phyloP scores from a whole-genome alignment of 306 rosid species.

The Aeschynomene evenia region DNA sequence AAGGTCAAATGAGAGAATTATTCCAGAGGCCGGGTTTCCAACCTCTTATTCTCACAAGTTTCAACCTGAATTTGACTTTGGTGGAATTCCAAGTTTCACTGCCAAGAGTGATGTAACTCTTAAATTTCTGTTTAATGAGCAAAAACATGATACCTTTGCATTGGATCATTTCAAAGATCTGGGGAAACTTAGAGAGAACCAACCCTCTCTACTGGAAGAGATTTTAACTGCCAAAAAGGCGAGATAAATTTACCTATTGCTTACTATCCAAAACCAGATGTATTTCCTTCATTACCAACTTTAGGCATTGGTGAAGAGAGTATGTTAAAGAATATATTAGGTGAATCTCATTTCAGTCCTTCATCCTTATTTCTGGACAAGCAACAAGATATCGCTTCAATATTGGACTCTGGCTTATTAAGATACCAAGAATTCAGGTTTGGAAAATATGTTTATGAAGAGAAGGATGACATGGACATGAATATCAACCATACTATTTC shows the following conservation, averaged over 20 bases:
- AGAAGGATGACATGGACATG: conserved; percentile 28
- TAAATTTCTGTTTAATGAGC: conserved; percentile 37
- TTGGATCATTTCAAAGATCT: conserved; percentile 35
- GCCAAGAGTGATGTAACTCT: conserved; percentile 32
- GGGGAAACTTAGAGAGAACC: conserved; percentile 37
- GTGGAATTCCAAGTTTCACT: conserved; percentile 29
- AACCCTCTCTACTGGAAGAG: conserved; percentile 49
- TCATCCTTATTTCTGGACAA: conserved; percentile 38
- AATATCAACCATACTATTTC: conserved; percentile 40
- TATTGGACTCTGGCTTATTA: conserved; percentile 33
- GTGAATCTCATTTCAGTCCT: conserved; percentile 29
- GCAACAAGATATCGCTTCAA: conserved; percentile 30
- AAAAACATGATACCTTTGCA: conserved; percentile 31
- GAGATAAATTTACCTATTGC: conserved; percentile 29
- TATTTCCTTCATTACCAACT: conserved; percentile 28
- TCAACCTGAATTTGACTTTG: conserved; percentile 36
- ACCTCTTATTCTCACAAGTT: conserved; percentile 24
- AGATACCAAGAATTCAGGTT: conserved; percentile 37
- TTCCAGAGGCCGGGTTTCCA: conserved; percentile 36
- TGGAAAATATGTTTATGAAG: conserved; percentile 39
- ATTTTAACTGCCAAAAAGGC: conserved; percentile 23
- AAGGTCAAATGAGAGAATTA: conserved; percentile 37
- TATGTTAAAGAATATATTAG: conserved; percentile 26
- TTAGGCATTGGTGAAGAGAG: conserved; percentile 32
- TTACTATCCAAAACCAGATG: conserved; percentile 31